Evolutionary conservation across 2,329 filamentous ascomycete genomes (phyloP), one percentile per base, ranked within the genome.

Genomic region (Calonectria leucothoes): DNA sequence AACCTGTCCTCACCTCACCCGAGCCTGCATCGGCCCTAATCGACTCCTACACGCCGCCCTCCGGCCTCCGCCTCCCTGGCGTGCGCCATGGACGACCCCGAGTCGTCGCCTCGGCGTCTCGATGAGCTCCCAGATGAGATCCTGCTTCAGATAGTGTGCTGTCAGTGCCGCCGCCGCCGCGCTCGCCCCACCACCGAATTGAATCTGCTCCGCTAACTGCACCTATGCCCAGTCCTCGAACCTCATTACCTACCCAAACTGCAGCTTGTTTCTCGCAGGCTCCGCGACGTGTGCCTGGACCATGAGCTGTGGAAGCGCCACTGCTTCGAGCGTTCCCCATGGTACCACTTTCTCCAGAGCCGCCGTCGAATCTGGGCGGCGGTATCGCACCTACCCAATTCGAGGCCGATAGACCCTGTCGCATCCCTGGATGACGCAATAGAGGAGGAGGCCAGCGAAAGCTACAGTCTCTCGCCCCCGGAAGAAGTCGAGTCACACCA

Each of bases 271-370:
- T 96, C 92, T 31, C 91, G 88, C 75, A 89, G 88, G 55, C 90
- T 96, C 72, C 89, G 93, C 33, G 84, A 86, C 35, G 87, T 97
- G 51, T 93, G 91, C 48, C 92, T 95, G 70, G 95, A 98, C 81
- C 90, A 94, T 78, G 89, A 88, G 48, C 86, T 96, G 42, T 98
- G 96, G 96, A 93, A 93, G 74, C 85, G 89, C 4, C 88, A 93
- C 81, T 96, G 94, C 82, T 95, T 97, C 82, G 88, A 92, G 42
- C 87, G 92, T 71, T 96, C 94, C 20, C 82, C 88, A 39, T 93
- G 93, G 82, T 90, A 93, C 79, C 88, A 91, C 37, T 85, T 87
- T n/a, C 89, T 94, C 29, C 88, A 88, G 71, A 80, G 76, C n/a
- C 81, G 82, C 39, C 82, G 82, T 33, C 76, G 73, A 27, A 80